Base-by-base conservation (phyloP, 306 rosid species). In the Dalbergia cultrata region DNA sequence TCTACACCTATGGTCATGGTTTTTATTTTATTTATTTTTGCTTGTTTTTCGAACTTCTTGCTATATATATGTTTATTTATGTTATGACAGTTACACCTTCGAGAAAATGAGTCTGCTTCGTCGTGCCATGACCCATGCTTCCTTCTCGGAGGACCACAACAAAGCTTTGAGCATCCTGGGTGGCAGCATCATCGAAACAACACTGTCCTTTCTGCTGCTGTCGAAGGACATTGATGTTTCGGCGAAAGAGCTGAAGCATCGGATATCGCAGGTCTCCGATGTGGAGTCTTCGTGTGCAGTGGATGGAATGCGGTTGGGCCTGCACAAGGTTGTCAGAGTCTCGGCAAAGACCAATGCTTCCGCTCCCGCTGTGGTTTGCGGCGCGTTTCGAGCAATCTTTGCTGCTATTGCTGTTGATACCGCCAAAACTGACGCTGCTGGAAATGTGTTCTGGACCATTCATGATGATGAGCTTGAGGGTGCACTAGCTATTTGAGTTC, bases 91-190 rank as follows among this genome's bases (percentile, higher is more conserved):
- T 26, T 87, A 88, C 78, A 80, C 54, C n/a, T 93, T 91, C 85
- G 66, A 78, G 80, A 86, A 56, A 66, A 22, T 65, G 13, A 43
- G 59, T 44, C 86, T 91, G 60, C 98, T 93, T 11, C 90, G 93
- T 49, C 92, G 97, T 5, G 97, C 98, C 4, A 81, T 93, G 93
- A 93, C 97, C 1, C 98, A 93, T 45, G 83, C 92, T 56, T 93
- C 97, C 5, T 93, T 89, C 90, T 93, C 97, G 0, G 88, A 87
- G 72, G 97, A 93, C 70, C 90, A 91, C 89, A 91, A 88, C 86
- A 88, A 63, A 75, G 98, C 93, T 1, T 73, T 91, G 81, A 79
- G 88, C 81, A 70, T 90, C 79, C 58, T 90, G 0, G 94, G 97
- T 10, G 87, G 79, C 31, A 73, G 21, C 22, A 47, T 88, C 80